A percentile compares a stretch with the other conserved stretches of the same genome.
Conservation (phyloP, 805 yeast species). For the Myxozyma neotropica region DNA sequence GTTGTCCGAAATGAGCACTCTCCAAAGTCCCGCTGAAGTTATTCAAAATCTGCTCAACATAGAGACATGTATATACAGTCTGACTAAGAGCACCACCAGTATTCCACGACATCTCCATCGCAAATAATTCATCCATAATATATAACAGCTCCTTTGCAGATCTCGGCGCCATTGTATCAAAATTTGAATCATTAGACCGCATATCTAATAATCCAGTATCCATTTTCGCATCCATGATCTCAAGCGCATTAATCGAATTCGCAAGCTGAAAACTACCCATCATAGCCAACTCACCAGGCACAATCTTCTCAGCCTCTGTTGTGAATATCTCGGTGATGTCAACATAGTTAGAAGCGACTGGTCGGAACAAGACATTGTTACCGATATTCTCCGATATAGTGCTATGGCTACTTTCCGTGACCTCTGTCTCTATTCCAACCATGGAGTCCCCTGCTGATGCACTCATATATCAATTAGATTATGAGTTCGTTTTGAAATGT, state of each 20-base stretch:
- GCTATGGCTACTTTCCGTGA: not conserved
- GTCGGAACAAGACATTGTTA: not conserved
- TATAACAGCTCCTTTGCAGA: slow-evolving; percentile 50
- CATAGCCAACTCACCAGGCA: slow-evolving; percentile 60
- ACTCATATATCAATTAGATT: not conserved
- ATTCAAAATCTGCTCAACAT: slow-evolving; percentile 61
- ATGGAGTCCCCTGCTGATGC: not conserved
- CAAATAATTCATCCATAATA: slow-evolving; percentile 56
- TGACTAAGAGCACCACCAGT: slow-evolving; percentile 73
- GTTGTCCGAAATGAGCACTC: slow-evolving; percentile 23
- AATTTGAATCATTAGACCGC: slow-evolving; percentile 46
- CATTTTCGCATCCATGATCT: slow-evolving; percentile 63
- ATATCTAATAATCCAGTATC: slow-evolving; percentile 74
- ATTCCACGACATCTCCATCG: slow-evolving; percentile 70
- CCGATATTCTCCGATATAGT: not conserved
- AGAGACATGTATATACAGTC: slow-evolving; percentile 73
- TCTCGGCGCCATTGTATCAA: slow-evolving; percentile 47
- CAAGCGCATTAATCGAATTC: slow-evolving; percentile 88
- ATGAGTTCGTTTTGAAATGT: too few species aligned
- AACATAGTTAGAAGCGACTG: slow-evolving; percentile 20
- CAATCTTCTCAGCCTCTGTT: slow-evolving; percentile 38
- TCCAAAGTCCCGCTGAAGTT: slow-evolving; percentile 34
- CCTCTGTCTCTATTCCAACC: not conserved
- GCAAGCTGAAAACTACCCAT: slow-evolving; percentile 63
- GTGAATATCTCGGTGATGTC: slow-evolving; percentile 28